Evolutionary conservation across 176 grass and related monocot species (phyloP), one percentile per base, ranked within the genome.

Genomic region (Triticum turgidum): DNA sequence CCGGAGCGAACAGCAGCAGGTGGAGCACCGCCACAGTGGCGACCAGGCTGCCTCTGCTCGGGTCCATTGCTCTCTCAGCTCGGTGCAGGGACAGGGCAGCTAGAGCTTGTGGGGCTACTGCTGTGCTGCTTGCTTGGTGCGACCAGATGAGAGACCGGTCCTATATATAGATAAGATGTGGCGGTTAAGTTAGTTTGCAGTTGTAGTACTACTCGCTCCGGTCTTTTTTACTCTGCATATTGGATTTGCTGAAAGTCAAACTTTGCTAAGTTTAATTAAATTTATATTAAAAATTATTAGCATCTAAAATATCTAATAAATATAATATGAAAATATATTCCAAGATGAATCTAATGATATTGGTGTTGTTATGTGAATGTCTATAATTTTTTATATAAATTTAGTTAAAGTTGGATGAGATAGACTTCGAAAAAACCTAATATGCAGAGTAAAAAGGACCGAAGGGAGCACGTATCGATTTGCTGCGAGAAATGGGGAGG

Each of bases 131-230:
- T 20, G 66, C 38, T 32, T 73, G 24, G 70, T 73, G 39, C 14
- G 83, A 27, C 4, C 6, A 17, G 35, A 41, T 24, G 14, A 21
- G 10, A 11, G n/a, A 49, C 45, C 64, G 20, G 38, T 66, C 76
- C 75, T 86, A 62, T 73, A 63, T 93, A 59, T 59, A 54, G 47
- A 30, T 30, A 30, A 30, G 29, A 12, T 11, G 63, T 45, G 61
- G 37, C 51, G 56, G 81, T 89, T 87, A 74, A 32, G 87, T 85
- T 77, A 52, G 89, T 80, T 80, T 73, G 88, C 20, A 25, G 9
- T 15, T 1, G 58, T 67, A 71, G 56, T 27, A 27, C 27, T 27
- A 27, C 1, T 27, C 27, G 1, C 27, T 27, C 27, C 27, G 27
- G 27, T 27, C 27, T 1, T 27, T 27, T 27, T 27, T 27, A 27